Percentiles rank a stretch among this genome's conserved stretches.
Conservation (phyloP, 2,329 filamentous ascomycete species). For the Penicillium decumbens region DNA sequence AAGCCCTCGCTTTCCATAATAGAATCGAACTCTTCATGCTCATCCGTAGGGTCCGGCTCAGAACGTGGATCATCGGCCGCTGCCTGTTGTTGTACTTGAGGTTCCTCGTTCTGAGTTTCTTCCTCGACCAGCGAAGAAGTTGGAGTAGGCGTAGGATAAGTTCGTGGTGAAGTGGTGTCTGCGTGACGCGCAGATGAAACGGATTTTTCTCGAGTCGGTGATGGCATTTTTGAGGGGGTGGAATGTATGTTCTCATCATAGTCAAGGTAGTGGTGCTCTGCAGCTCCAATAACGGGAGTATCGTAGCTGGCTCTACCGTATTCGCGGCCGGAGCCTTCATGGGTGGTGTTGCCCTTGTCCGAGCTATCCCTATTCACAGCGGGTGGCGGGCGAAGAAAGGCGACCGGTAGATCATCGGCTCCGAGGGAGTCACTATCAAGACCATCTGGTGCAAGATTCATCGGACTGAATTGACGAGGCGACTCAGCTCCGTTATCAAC, state of each 20-base stretch:
- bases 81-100: slow-evolving; percentile 1
- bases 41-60: slow-evolving; percentile 27
- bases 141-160: slow-evolving; percentile 40
- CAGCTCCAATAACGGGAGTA: slow-evolving; percentile 28
- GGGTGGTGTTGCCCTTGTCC: slow-evolving; percentile 14
- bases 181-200: slow-evolving; percentile 31
- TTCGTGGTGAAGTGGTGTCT: slow-evolving; percentile 32
- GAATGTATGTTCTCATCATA: slow-evolving; percentile 29
- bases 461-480: slow-evolving; percentile 13
- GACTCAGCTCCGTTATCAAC: slow-evolving; percentile 25
- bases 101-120: slow-evolving; percentile 23
- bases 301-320: slow-evolving; percentile 26
- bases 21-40: slow-evolving; percentile 49
- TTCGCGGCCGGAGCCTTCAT: slow-evolving; percentile 1
- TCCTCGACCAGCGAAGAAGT: slow-evolving; percentile 39
- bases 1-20: slow-evolving; percentile 56
- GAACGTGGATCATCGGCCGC: slow-evolving; percentile 10
- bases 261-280: slow-evolving; percentile 27
- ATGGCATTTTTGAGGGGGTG: slow-evolving; percentile 35
- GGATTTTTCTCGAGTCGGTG: slow-evolving; percentile 25
- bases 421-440: slow-evolving; percentile 21
- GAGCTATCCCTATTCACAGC: slow-evolving; percentile 1
- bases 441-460: slow-evolving; percentile 14
- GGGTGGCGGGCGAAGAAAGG: slow-evolving; percentile 21
- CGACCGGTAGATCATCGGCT: slow-evolving; percentile 22